A percentile compares a stretch with the other conserved stretches of the same genome.
Evolutionary conservation across 179 eudicot species (phyloP).

Genomic region (Silene noctiflora): DNA sequence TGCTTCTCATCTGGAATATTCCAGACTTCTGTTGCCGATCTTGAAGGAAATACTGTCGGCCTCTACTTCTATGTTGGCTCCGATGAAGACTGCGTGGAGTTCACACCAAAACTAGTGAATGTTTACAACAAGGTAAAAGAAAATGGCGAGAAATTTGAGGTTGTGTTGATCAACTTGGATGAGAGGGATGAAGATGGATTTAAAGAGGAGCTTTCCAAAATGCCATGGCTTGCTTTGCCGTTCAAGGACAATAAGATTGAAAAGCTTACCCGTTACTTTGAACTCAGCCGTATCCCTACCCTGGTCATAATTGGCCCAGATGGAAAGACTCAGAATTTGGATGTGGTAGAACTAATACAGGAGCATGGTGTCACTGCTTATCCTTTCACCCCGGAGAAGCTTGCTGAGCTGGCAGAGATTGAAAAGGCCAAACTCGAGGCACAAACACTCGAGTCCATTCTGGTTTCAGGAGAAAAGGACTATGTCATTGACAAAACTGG

Average conservation of each 20-base stretch:
- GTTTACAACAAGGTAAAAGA: constrained; percentile 50
- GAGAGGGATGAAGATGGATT: constrained; percentile 49
- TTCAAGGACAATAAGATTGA: constrained; percentile 58
- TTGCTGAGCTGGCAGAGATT: constrained; percentile 65
- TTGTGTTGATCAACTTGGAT: constrained; percentile 68
- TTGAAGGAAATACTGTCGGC: constrained; percentile 81
- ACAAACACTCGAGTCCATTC: constrained; percentile 71
- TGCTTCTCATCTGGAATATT: constrained; percentile 9
- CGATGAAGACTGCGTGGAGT: constrained; percentile 38
- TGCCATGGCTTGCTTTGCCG: constrained; percentile 78
- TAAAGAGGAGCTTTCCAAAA: constrained; percentile 30
- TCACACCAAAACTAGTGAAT: constrained; percentile 53
- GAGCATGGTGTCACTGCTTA: constrained; percentile 71
- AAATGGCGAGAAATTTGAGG: constrained; percentile 63
- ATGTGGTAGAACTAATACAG: constrained; percentile 59
- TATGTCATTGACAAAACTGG: constrained; percentile 65
- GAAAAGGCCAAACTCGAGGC: constrained; percentile 64
- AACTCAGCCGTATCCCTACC: constrained; percentile 55
- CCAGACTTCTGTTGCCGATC: constrained; percentile 60
- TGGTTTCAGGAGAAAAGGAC: constrained; percentile 60
- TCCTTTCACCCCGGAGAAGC: constrained; percentile 80
- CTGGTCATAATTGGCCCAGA: constrained; percentile 65
- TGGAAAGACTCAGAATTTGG: constrained; percentile 66
- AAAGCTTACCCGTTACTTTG: constrained; percentile 60
- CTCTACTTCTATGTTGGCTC: constrained; percentile 53